Evolutionary conservation across 2,329 filamentous ascomycete genomes (phyloP).

Genomic region (Aspergillus sp.): DNA sequence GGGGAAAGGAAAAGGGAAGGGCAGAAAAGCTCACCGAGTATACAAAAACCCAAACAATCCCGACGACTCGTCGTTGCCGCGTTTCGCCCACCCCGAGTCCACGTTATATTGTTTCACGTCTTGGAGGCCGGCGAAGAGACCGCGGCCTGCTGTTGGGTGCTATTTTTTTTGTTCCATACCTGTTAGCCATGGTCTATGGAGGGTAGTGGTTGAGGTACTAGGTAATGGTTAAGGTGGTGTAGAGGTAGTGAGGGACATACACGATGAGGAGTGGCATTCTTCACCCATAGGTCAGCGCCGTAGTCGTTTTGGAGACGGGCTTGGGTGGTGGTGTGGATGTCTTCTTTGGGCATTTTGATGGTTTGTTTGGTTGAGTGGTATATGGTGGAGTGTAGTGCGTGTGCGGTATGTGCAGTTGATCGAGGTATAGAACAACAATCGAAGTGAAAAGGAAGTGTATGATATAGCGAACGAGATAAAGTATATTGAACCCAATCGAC

Average conservation of each 20-base stretch:
- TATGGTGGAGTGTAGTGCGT: neutral
- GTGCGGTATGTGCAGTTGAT: too few relatives aligned
- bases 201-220: too few relatives aligned
- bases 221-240: too few relatives aligned
- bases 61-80: conserved; percentile 15
- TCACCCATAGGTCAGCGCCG: conserved; percentile 39
- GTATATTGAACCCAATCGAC: too few relatives aligned
- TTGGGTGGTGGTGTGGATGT: conserved; percentile 10
- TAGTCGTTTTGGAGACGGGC: conserved; percentile 34
- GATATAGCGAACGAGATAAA: too few relatives aligned
- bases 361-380: neutral
- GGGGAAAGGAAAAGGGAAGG: too few relatives aligned
- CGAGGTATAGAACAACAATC: too few relatives aligned
- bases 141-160: conserved; percentile 35
- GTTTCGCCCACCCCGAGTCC: conserved; percentile 36
- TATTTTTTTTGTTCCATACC: conserved; percentile 6
- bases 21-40: conserved; percentile 21
- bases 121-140: conserved; percentile 40
- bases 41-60: conserved; percentile 17
- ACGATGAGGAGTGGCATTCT: neutral
- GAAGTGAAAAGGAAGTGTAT: too few relatives aligned
- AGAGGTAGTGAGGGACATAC: neutral
- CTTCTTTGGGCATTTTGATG: neutral
- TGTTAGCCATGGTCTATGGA: too few relatives aligned
- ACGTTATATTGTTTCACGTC: conserved; percentile 41